Evolutionary conservation across 768 basidiomycete species (phyloP).

Genomic region (Phaffia tasmanica): DNA sequence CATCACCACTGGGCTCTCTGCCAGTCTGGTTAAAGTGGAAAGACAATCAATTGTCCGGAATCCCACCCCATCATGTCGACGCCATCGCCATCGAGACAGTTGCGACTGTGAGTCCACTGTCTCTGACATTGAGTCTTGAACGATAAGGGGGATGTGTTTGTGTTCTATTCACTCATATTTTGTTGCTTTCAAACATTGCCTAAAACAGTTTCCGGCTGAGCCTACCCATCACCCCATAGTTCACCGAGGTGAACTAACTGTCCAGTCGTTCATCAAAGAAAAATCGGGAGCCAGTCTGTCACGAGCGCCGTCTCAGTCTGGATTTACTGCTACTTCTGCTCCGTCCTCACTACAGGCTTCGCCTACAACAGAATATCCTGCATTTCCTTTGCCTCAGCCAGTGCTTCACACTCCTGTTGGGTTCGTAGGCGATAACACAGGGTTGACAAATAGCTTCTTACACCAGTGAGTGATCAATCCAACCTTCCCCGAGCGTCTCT

Average conservation of each 20-base stretch:
- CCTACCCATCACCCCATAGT: neutral
- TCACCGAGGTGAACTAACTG: neutral
- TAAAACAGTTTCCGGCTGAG: slow-evolving; percentile 1
- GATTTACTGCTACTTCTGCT: too few species aligned
- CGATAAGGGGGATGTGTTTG: neutral
- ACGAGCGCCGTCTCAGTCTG: neutral
- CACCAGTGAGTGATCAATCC: neutral
- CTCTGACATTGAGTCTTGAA: too few species aligned
- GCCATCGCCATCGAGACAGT: slow-evolving; percentile 27
- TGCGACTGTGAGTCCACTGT: slow-evolving; percentile 27
- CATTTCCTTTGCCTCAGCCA: slow-evolving; percentile 4
- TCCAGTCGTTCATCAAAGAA: neutral
- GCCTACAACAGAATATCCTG: neutral
- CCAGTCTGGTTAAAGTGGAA: slow-evolving; percentile 86
- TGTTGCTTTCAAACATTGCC: neutral
- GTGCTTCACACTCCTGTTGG: neutral
- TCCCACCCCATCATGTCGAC: slow-evolving; percentile 42
- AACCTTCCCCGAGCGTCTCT: neutral
- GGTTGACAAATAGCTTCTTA: neutral
- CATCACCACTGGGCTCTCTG: slow-evolving; percentile 54
- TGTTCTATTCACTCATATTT: neutral
- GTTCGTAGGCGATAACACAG: neutral
- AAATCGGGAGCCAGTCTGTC: neutral
- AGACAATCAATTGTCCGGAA: slow-evolving; percentile 55
- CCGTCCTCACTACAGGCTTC: neutral